Evolutionary conservation across 768 basidiomycete genomes (phyloP), one percentile per base, ranked within the genome.

Genomic region (Lactarius psammicola): DNA sequence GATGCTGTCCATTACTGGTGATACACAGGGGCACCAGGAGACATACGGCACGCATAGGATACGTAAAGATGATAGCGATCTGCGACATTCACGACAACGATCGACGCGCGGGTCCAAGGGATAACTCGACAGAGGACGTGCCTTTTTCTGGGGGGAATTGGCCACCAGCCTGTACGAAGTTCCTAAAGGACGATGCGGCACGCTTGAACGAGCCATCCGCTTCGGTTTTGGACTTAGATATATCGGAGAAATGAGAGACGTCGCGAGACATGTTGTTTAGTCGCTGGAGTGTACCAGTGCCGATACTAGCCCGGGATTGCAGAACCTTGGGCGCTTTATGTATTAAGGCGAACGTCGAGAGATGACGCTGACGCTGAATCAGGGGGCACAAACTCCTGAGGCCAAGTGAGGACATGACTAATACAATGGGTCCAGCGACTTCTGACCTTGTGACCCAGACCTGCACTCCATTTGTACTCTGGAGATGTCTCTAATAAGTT

Each of bases 51-150:
- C 2, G 89, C 86, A 68, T 87, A 86, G 4, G 90, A 90, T 64
- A 97, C 91, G 71, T 92, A 96, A 70, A 96, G 90, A 70, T 92
- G 91, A 75, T 98, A 98, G 54, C 95, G 88, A 66, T 87, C 94
- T 94, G 54, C 59, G 60, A 30, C 40, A 13, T 54, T n/a, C 42
- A 31, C 57, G 15, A 57, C 23, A 2, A 38, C n/a, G 56, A 26
- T 7, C 0, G 30, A 9, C 26, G 11, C 40, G 53, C 34, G 46
- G 3, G 60, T 56, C 18, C 8, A 33, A 3, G n/a, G 4, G 23
- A 26, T 13, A 23, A 30, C 7, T 1, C 40, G 17, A 28, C n/a
- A 34, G n/a, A n/a, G 5, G 38, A 74, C 82, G 59, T 66, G 89
- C 93, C 91, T 76, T 80, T 84, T 75, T 94, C 94, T 1, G 95